Evolutionary conservation across 495 filamentous ascomycete genomes (phyloP).

Genomic region (Aspergillus sclerotiicarbonarius): DNA sequence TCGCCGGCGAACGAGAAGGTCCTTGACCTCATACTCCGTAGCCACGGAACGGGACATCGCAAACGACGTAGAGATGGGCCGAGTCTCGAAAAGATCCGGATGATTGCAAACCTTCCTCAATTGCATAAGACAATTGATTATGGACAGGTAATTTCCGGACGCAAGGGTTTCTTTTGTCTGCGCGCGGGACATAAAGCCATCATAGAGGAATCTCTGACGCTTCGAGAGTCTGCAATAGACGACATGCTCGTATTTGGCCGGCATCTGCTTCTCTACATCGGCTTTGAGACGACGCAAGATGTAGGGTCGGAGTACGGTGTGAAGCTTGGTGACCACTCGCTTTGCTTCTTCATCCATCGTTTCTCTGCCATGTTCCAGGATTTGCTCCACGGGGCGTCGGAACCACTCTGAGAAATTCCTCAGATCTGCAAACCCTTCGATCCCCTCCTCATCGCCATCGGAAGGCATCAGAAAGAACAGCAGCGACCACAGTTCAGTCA

Average conservation of each 20-base stretch:
- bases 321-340: conserved; percentile 83
- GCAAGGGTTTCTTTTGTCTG: conserved; percentile 84
- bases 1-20: conserved; percentile 64
- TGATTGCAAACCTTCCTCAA: conserved; percentile 98
- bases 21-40: conserved; percentile 76
- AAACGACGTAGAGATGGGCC: conserved; percentile 95
- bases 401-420: conserved; percentile 94
- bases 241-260: conserved; percentile 94
- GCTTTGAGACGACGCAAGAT: conserved; percentile 90
- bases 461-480: conserved; percentile 94
- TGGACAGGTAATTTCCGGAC: conserved; percentile 96
- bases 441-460: conserved; percentile 65
- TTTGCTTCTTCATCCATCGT: conserved; percentile 91
- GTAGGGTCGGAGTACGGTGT: conserved; percentile 89
- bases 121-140: conserved; percentile 98
- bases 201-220: conserved; percentile 90
- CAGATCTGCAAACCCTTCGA: conserved; percentile 84
- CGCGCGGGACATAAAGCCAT: conserved; percentile 93
- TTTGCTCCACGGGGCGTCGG: conserved; percentile 86
- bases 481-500: conserved; percentile 95
- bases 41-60: conserved; percentile 82
- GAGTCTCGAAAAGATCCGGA: conserved; percentile 95
- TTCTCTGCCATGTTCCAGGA: conserved; percentile 89
- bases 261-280: conserved; percentile 99
- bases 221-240: conserved; percentile 93